phyloP scores from a whole-genome alignment of 75 land plant genomes.

The Gnetum montanum region DNA sequence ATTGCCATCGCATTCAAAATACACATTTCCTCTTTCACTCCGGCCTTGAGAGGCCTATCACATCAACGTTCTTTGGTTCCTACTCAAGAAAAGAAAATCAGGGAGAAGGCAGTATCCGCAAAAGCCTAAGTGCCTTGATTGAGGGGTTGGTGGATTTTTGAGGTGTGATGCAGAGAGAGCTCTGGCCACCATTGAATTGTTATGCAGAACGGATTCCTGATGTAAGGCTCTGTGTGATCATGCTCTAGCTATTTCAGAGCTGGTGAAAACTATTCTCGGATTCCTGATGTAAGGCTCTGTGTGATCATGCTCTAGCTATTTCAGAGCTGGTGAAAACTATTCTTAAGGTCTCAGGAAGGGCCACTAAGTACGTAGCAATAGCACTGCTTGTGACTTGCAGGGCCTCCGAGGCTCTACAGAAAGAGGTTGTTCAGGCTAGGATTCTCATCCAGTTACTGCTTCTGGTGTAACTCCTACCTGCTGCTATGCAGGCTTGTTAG shows the following conservation, averaged over 20 bases:
- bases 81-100: constrained; percentile 32
- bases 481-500: constrained; percentile 78
- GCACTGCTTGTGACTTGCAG: constrained; percentile 63
- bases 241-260: constrained; percentile 52
- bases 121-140: constrained; percentile 58
- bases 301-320: no score
- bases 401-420: constrained; percentile 42
- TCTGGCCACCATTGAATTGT: constrained; percentile 77
- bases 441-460: constrained; percentile 65
- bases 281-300: no score
- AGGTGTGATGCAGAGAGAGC: constrained; percentile 77
- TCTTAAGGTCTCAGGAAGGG: constrained; percentile 62
- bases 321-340: constrained; percentile 51
- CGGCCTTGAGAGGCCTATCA: no score
- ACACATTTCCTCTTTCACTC: no score
- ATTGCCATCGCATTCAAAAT: no score
- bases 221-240: constrained; percentile 59
- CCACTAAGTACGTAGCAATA: constrained; percentile 91
- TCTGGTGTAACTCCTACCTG: no score
- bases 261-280: no score
- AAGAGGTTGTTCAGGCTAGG: constrained; percentile 77
- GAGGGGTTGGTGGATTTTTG: constrained; percentile 43
- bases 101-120: constrained; percentile 58
- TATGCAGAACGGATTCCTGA: constrained; percentile 57
- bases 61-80: no score